Base-by-base conservation (phyloP, 441 rosid genomes). In the Populus hybrid region DNA sequence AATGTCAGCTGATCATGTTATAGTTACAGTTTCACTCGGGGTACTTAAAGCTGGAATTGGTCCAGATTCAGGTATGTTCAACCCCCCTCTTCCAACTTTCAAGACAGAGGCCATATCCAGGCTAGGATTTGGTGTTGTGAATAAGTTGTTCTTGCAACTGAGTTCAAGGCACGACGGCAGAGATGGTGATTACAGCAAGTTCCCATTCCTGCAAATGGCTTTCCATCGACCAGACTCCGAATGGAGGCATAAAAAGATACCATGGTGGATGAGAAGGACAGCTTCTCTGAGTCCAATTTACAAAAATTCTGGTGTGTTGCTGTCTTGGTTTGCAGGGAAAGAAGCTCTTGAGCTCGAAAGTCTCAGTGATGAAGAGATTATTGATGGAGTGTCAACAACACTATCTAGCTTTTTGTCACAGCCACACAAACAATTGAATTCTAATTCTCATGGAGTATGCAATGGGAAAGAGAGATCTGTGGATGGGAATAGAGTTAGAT, bases 231-330 rank as follows among this genome's bases (percentile, higher is more conserved):
- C 87, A 16, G 89, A 88, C 69, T 89, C 94, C 0, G 90, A 85
- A 63, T 76, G 79, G 69, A 88, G 93, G 86, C 71, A 85, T 0
- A 79, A 69, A 77, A 90, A 82, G 77, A 89, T 95, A 72, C 99
- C 99, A 2, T 84, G 93, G 95, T 95, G 99, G 99, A 91, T 94
- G 85, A 91, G 99, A 74, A 91, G 93, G 84, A 90, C 98, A 64
- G 93, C 99, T 64, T 86, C 92, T n/a, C 73, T 95, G 6, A 69
- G 82, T 23, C 98, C 99, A 35, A 94, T 94, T 71, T 87, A 95
- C 64, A 87, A 83, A 81, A 87, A 81, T 76, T 95, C 99, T 9
- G 87, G 82, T 20, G 90, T 95, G 77, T 72, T 95, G 67, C 79
- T 94, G 26, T 90, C 97, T 72, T 95, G 99, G 99, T 92, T 91